These are phyloP conservation scores for Spencermartinsiella europaea DNA, from an alignment of 805 yeast genomes.

Conservation along the genomic window DNA sequence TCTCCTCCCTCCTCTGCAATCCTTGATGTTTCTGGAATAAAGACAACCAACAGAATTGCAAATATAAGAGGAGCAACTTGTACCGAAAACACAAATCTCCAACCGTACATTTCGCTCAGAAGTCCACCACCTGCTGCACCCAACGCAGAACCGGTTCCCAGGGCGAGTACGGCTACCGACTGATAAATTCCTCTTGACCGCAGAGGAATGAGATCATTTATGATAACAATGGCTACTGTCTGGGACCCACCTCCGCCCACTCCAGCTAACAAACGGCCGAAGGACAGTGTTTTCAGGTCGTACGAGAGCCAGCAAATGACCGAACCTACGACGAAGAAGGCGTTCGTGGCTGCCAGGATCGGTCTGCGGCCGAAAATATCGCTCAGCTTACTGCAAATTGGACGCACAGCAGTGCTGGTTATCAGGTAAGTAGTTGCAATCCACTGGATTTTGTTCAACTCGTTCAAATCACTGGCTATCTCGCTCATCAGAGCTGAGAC, in stretches of 20 bases:
- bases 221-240: conserved; percentile 66
- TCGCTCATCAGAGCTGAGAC: conserved; percentile 56
- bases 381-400: conserved; percentile 62
- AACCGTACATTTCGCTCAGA: conserved; percentile 48
- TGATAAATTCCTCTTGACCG: conserved; percentile 77
- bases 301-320: conserved; percentile 49
- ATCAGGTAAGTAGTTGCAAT: conserved; percentile 67
- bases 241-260: conserved; percentile 87
- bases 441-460: conserved; percentile 53
- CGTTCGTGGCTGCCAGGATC: conserved; percentile 38
- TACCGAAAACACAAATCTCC: conserved; percentile 49
- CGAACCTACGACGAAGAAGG: conserved; percentile 44
- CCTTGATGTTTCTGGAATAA: neutral
- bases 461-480: conserved; percentile 55
- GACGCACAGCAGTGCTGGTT: conserved; percentile 70
- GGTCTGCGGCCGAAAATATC: conserved; percentile 47
- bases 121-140: conserved; percentile 61
- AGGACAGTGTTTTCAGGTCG: conserved; percentile 54
- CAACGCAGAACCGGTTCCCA: conserved; percentile 67
- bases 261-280: conserved; percentile 77
- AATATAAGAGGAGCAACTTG: conserved; percentile 38
- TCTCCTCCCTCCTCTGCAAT: neutral
- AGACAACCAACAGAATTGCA: conserved; percentile 14
- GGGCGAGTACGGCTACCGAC: conserved; percentile 72
- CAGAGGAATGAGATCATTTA: conserved; percentile 71